Evolutionary conservation across 2,329 filamentous ascomycete genomes (phyloP).

Genomic region (Rhynchosporium secalis): DNA sequence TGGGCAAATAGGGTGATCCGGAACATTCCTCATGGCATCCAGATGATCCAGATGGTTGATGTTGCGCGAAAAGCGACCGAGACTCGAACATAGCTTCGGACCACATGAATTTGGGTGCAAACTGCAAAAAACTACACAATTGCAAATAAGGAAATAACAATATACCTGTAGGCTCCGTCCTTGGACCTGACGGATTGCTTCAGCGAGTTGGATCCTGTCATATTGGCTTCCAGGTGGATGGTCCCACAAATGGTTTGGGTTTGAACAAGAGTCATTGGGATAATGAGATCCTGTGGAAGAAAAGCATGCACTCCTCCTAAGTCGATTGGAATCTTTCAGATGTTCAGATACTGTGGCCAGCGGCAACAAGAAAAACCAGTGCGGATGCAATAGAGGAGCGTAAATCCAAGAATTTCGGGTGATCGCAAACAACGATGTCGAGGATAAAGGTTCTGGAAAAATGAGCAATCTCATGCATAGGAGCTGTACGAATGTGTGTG

Average conservation of each 20-base stretch:
- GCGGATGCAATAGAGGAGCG: conserved; percentile 16
- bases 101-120: conserved; percentile 33
- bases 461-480: conserved; percentile 26
- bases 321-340: conserved; percentile 21
- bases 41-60: conserved; percentile 22
- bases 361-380: conserved; percentile 21
- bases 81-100: conserved; percentile 36
- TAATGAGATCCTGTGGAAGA: conserved; percentile 25
- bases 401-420: conserved; percentile 18
- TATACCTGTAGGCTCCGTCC: conserved; percentile 39
- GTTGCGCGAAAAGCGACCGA: conserved; percentile 28
- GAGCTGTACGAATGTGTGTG: conserved; percentile 20
- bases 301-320: conserved; percentile 22
- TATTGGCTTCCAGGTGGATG: conserved; percentile 36
- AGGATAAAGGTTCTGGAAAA: conserved; percentile 24
- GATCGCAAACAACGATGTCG: conserved; percentile 29
- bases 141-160: conserved; percentile 33
- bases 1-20: conserved; percentile 10
- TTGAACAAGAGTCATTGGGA: conserved; percentile 39
- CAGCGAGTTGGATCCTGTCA: conserved; percentile 37
- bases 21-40: conserved; percentile 11
- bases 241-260: conserved; percentile 33
- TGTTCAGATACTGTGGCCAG: conserved; percentile 27
- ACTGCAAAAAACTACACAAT: conserved; percentile 24
- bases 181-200: conserved; percentile 35